Evolutionary conservation across 2,329 filamentous ascomycete genomes (phyloP), one percentile per base, ranked within the genome.

Genomic region (Pseudopithomyces chartarum): DNA sequence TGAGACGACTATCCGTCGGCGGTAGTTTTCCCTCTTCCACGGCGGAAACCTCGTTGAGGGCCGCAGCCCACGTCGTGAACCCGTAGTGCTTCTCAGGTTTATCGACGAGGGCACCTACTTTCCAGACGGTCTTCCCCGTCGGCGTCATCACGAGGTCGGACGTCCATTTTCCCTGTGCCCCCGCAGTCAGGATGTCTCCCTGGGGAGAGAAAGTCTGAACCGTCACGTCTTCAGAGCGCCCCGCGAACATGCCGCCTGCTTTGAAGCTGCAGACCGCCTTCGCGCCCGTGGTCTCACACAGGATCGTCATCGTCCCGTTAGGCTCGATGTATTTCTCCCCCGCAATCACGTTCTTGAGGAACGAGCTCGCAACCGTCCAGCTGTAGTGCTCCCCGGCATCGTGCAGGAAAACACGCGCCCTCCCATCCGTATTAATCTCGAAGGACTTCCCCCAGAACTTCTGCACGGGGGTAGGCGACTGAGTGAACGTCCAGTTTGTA

Each of bases 391-490:
- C 94, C 53, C 91, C 90, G 1, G 81, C 85, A 7, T 84, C 83
- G 71, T 95, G 88, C 26, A 99, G 80, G 38, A 88, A 86, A 38
- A 97, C 82, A 47, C 93, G 86, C 3, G 92, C 88, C 23, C 91
- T 90, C 2, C 95, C 95, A 53, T 97, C 94, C 0, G 92, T 98
- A 58, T 91, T 95, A 60, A 99, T 87, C 76, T 99, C 95, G 2
- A 92, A 92, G 53, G 90, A 94, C 80, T 98, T 98, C 54, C 95
- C 95, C 95, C 95, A 98, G 80, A 99, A 99, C 73, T 98, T 98
- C 73, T 99, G 94, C 20, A 90, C 89, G 0, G 95, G 95, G 55
- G 90, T 88, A 0, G 95, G 91, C 4, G 90, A 91, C 73, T 98
- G 95, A 1, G 91, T 84, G 59, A 97, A 88, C 2, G 90, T 92